A percentile compares a stretch with the other conserved stretches of the same genome.
These are phyloP conservation scores for Neurospora sp. DNA, from an alignment of 495 filamentous ascomycete species.

Conservation along the genomic window DNA sequence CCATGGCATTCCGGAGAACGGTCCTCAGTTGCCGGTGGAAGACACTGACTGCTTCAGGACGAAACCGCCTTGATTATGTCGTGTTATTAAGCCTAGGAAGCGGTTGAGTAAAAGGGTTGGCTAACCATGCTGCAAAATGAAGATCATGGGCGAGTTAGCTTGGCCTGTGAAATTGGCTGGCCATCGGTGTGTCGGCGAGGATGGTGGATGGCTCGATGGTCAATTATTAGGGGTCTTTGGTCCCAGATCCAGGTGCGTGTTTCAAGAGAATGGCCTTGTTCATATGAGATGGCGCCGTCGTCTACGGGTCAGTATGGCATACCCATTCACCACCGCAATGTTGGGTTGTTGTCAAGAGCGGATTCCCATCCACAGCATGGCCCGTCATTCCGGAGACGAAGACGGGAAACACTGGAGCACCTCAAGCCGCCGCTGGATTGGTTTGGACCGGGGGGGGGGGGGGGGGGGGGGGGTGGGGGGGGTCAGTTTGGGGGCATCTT, in stretches of 20 bases:
- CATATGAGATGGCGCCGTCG: neutral
- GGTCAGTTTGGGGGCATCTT: neutral
- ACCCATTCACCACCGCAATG: neutral
- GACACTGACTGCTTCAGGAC: conserved; percentile 9
- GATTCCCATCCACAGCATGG: conserved; percentile 6
- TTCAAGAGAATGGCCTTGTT: neutral
- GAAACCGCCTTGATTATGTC: neutral
- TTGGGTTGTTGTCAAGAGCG: neutral
- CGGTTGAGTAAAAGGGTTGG: neutral
- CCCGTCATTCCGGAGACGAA: conserved; percentile 20
- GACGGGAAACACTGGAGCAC: conserved; percentile 3
- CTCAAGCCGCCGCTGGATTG: neutral
- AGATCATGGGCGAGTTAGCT: neutral
- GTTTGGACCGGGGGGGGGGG: neutral
- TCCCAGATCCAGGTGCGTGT: neutral
- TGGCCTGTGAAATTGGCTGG: neutral
- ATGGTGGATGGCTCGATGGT: neutral
- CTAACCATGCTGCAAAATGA: neutral
- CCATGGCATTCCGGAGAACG: conserved; percentile 8
- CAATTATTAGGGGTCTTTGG: neutral
- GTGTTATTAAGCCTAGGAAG: neutral
- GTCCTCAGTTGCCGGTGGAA: conserved; percentile 18
- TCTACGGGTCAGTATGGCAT: conserved; percentile 2
- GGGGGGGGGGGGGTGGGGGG: too few relatives aligned
- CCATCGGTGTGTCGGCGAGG: neutral